Evolutionary conservation across 768 basidiomycete species (phyloP), one percentile per base, ranked within the genome.

Genomic region (Kwoniella sp.): DNA sequence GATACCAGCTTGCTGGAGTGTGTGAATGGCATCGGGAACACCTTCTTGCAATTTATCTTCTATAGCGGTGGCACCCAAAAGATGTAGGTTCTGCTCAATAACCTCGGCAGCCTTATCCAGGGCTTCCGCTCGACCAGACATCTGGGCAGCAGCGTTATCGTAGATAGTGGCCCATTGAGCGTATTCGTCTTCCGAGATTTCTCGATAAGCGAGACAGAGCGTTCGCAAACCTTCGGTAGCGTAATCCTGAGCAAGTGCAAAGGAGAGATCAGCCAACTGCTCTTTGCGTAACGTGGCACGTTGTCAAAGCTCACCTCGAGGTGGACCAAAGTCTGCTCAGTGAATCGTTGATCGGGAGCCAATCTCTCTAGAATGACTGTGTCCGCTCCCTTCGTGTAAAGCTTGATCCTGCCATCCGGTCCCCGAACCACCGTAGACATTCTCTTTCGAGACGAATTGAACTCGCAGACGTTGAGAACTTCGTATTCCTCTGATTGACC

Each of bases 11-110:
- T 91, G 92, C 74, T 99, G 96, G 52, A 99, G 81, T 0, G 94
- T 97, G 78, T 98, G 94, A 55, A 98, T 99, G 4, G 96, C 89
- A 74, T 99, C 96, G 0, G 96, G 96, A 2, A 99, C 96, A 45
- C 96, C 96, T 58, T 99, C 96, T 78, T 99, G 96, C 15, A 99
- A 83, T 81, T 96, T 98, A 81, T 99, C 96, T 80, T 99, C 96
- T 74, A 99, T 93, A 20, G 96, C 96, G 1, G 96, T 98, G 26
- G 96, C 96, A 2, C 96, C 96, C 20, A 99, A 85, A 20, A 99
- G 78, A 74, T 91, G 89, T 71, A 99, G 84, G 66, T 99, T 93
- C 73, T 90, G 90, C 83, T 99, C 96, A 70, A 99, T 96, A 54
- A 95, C 82, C 77, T 99, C 96, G 0, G 96, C 93, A 0, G 92